Percentiles rank a stretch among this genome's conserved stretches.
Evolutionary conservation across 768 basidiomycete genomes (phyloP).

Genomic region (Hydnum rufescens): DNA sequence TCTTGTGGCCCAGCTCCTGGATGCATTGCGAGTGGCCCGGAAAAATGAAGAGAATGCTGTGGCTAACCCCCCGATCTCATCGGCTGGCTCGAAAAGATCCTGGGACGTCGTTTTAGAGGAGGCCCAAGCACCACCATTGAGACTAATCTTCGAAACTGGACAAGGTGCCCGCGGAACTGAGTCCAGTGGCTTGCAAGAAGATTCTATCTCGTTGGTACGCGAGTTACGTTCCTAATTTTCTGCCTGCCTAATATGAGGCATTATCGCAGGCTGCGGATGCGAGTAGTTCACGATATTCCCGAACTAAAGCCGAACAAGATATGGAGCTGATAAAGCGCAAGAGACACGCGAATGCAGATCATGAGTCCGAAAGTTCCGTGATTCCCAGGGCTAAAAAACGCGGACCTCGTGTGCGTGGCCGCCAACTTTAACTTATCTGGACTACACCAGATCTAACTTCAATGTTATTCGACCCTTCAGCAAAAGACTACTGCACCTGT

Average conservation of each 20-base stretch:
- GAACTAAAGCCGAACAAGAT: neutral
- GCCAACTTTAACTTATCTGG: neutral
- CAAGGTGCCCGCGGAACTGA: neutral
- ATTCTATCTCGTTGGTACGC: neutral
- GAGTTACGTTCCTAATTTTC: neutral
- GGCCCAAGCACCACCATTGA: neutral
- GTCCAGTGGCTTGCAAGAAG: neutral
- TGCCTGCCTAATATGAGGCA: neutral
- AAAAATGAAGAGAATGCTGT: neutral
- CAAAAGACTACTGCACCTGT: neutral
- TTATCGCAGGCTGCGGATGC: neutral
- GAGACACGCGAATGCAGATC: neutral
- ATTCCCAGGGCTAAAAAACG: neutral
- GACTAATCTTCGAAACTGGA: neutral
- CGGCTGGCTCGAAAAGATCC: neutral
- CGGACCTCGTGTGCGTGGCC: neutral
- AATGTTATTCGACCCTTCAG: neutral
- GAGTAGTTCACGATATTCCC: neutral
- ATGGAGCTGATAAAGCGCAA: constrained; percentile 1
- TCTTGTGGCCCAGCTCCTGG: neutral
- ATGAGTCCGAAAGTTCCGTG: neutral
- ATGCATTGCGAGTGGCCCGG: neutral
- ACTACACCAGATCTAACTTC: neutral
- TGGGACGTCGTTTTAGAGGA: neutral
- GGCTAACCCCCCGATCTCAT: neutral